Percentiles rank a stretch among this genome's conserved stretches.
These are phyloP conservation scores for Didymella pinodella DNA, from an alignment of 2,329 filamentous ascomycete genomes.

Conservation along the genomic window DNA sequence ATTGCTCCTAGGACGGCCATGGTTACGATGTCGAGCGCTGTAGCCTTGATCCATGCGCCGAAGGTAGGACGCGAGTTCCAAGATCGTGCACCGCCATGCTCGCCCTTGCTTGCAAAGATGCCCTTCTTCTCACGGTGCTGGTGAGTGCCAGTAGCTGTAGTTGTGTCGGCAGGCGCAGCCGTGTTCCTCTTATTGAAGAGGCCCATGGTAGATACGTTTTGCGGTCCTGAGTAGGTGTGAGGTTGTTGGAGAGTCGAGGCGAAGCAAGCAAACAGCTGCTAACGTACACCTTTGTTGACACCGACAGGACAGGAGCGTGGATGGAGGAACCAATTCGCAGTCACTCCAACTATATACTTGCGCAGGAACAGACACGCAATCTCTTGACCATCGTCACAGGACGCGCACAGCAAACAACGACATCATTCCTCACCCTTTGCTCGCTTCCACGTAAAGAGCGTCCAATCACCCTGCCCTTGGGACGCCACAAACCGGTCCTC, in stretches of 20 bases:
- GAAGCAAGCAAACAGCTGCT: conserved; percentile 16
- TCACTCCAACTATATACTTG: conserved; percentile 17
- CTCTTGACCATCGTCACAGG: conserved; percentile 16
- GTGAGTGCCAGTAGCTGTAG: conserved; percentile 41
- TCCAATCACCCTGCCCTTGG: conserved; percentile 20
- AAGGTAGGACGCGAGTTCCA: conserved; percentile 62
- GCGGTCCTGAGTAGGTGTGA: conserved; percentile 7
- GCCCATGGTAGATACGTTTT: conserved; percentile 40
- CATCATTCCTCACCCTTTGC: conserved; percentile 27
- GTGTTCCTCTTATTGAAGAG: conserved; percentile 50
- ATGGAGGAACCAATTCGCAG: neutral
- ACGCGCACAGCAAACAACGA: conserved; percentile 14
- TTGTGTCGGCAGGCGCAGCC: conserved; percentile 47
- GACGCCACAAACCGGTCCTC: conserved; percentile 43
- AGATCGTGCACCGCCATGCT: conserved; percentile 26
- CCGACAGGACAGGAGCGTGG: conserved; percentile 3
- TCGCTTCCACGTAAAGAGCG: conserved; percentile 9
- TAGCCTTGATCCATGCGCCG: conserved; percentile 73
- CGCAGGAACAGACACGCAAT: neutral
- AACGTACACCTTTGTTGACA: conserved; percentile 9
- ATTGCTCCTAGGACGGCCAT: conserved; percentile 72
- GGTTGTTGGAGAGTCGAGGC: conserved; percentile 4
- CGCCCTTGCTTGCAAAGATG: conserved; percentile 33
- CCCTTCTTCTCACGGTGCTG: conserved; percentile 41
- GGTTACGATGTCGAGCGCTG: conserved; percentile 72